Evolutionary conservation across 2,329 filamentous ascomycete genomes (phyloP).

Genomic region (Phyllosticta citrichinensis): DNA sequence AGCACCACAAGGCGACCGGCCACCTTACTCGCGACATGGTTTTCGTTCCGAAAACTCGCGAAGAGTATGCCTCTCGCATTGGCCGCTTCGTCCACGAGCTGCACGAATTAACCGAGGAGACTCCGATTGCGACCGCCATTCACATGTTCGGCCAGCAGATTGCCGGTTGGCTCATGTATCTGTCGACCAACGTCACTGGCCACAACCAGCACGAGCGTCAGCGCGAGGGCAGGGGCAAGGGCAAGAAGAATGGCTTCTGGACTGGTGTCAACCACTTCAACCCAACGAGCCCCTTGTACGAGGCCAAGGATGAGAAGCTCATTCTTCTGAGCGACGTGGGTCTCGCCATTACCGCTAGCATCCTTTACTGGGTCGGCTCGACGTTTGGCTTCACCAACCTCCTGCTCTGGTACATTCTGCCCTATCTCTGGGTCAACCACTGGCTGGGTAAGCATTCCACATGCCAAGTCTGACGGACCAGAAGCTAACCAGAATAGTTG

Average conservation of each 20-base stretch:
- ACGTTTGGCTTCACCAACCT: conserved; percentile 79
- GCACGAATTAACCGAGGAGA: conserved; percentile 85
- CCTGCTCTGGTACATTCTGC: conserved; percentile 86
- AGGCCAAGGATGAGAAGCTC: conserved; percentile 79
- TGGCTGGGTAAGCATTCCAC: conserved; percentile 70
- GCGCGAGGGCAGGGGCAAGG: conserved; percentile 82
- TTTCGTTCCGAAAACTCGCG: conserved; percentile 86
- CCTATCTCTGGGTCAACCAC: conserved; percentile 97
- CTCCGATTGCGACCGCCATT: conserved; percentile 68
- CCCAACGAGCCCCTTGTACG: conserved; percentile 78
- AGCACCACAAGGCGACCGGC: conserved; percentile 98
- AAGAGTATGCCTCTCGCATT: conserved; percentile 65
- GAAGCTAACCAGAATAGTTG: conserved; percentile 48
- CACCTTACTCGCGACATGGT: conserved; percentile 99
- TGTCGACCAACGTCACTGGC: conserved; percentile 84
- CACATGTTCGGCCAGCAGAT: conserved; percentile 78
- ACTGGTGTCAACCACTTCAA: conserved; percentile 92
- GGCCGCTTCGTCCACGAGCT: conserved; percentile 72
- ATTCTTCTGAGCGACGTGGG: conserved; percentile 84
- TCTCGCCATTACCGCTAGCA: conserved; percentile 47
- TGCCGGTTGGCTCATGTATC: conserved; percentile 86
- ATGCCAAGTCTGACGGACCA: background rate
- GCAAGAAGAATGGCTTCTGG: conserved; percentile 75
- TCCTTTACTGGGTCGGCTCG: conserved; percentile 59
- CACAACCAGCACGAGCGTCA: conserved; percentile 92